Conservation (phyloP, 2,329 filamentous ascomycete genomes). For the Sporothrix variecibatus region DNA sequence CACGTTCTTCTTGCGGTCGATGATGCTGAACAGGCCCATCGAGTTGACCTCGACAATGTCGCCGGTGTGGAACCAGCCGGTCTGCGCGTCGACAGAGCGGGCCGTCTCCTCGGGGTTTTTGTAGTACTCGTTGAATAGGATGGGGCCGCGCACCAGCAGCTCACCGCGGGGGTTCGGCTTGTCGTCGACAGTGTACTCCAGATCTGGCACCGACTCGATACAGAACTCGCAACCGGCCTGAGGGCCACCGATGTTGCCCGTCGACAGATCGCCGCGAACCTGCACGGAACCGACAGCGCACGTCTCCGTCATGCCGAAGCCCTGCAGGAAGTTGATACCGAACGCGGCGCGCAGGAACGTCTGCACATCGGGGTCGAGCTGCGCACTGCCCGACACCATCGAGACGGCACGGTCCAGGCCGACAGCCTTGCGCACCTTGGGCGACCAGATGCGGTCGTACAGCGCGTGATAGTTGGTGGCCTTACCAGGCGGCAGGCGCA, state of each 20-base stretch:
- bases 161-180: constrained; percentile 89
- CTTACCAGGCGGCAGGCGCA: constrained; percentile 70
- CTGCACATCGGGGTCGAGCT: constrained; percentile 84
- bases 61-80: constrained; percentile 93
- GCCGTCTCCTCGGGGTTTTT: constrained; percentile 85
- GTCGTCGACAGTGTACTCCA: constrained; percentile 88
- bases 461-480: constrained; percentile 78
- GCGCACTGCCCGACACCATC: constrained; percentile 87
- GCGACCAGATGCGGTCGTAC: constrained; percentile 87
- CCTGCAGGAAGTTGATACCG: constrained; percentile 76
- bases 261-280: constrained; percentile 66
- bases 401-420: constrained; percentile 72
- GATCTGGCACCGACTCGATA: constrained; percentile 84
- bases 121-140: constrained; percentile 83
- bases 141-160: constrained; percentile 77
- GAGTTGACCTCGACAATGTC: constrained; percentile 87
- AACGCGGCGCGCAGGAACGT: constrained; percentile 85
- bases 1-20: constrained; percentile 99
- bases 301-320: constrained; percentile 92
- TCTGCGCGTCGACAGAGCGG: constrained; percentile 76
- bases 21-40: constrained; percentile 83
- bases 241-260: constrained; percentile 80
- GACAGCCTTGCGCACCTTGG: constrained; percentile 80
- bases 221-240: constrained; percentile 71
- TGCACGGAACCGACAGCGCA: constrained; percentile 79